These are phyloP conservation scores for Ascochyta pisi DNA, from an alignment of 2,329 filamentous ascomycete species.

Conservation along the genomic window DNA sequence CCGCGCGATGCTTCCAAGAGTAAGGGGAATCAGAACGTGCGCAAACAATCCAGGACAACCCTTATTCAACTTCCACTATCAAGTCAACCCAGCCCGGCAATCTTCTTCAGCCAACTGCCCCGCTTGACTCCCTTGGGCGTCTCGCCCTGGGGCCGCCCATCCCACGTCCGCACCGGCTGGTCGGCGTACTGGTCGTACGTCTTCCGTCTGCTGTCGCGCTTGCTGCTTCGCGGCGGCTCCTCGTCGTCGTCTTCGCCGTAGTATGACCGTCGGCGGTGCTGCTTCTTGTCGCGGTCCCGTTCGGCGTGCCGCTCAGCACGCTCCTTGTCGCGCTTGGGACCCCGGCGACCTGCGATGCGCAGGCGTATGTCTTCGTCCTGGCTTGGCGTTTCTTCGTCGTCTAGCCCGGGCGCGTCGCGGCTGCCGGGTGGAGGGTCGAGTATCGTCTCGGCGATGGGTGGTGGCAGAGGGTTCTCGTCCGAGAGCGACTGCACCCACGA, in stretches of 20 bases:
- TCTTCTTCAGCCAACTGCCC: constrained; percentile 58
- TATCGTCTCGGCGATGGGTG: constrained; percentile 55
- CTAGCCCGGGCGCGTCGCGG: constrained; percentile 33
- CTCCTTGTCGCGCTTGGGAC: constrained; percentile 41
- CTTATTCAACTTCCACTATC: too few relatives aligned
- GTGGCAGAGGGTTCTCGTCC: constrained; percentile 55
- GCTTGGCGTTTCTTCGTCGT: constrained; percentile 46
- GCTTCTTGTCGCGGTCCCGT: constrained; percentile 34
- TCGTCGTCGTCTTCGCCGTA: constrained; percentile 30
- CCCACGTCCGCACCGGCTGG: constrained; percentile 47
- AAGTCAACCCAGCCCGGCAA: constrained; percentile 33
- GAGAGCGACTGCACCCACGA: constrained; percentile 58
- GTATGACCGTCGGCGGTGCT: constrained; percentile 35
- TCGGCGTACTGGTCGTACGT: constrained; percentile 41
- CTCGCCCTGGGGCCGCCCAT: constrained; percentile 49
- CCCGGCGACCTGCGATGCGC: constrained; percentile 41
- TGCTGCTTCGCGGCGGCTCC: constrained; percentile 21
- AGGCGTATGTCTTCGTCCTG: constrained; percentile 50
- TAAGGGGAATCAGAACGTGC: background rate
- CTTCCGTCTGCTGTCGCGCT: constrained; percentile 37
- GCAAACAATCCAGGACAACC: too few relatives aligned
- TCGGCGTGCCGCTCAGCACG: constrained; percentile 37
- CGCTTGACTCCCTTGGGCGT: constrained; percentile 44
- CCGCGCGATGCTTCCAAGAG: constrained; percentile 16
- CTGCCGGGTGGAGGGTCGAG: constrained; percentile 49